Base-by-base conservation (phyloP, 257 asterid species). In the Fraxinus excelsior region DNA sequence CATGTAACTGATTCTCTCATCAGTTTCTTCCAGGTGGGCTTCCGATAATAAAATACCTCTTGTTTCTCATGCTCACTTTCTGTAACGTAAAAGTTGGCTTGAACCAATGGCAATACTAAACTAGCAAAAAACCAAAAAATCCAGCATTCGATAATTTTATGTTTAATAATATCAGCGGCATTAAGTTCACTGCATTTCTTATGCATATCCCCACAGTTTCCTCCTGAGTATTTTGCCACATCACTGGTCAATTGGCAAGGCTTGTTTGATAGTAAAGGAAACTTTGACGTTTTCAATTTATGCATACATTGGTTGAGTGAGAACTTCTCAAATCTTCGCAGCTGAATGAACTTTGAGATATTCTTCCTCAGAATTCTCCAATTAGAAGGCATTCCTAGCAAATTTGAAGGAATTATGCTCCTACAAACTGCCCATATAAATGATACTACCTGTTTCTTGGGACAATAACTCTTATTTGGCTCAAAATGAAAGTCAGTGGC, bases 341-440 rank as follows among this genome's bases (percentile, higher is more conserved):
- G 90, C 38, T 81, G 82, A 76, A 95, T 82, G 73, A 95, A 84
- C 81, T 80, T 91, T 49, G 96, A 86, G 79, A 95, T 87, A 80
- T 89, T 89, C 76, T 82, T 93, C 81, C 91, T 90, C 65, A 95
- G 73, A 68, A 84, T 34, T 80, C 94, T 90, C 97, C 94, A 87
- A 79, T 87, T 91, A 77, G 88, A 87, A 70, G 90, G 84, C 81
- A 79, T 86, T 65, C 99, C 99, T 34, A 95, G 86, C 85, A 95
- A 79, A 58, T 79, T 79, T 69, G 75, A 53, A 70, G 99, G 99
- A 79, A 95, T 86, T 56, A 95, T 84, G 77, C 93, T 90, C 87
- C 97, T 86, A 85, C 97, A 88, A 78, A 89, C 82, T 71, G 99
- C 94, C 98, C 98, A 93, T 70, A 90, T 77, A 81, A 90, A 95